These are phyloP conservation scores for Cryptococcus hybrid DNA, from an alignment of 1,284 basidiomycete genomes.

Conservation along the genomic window DNA sequence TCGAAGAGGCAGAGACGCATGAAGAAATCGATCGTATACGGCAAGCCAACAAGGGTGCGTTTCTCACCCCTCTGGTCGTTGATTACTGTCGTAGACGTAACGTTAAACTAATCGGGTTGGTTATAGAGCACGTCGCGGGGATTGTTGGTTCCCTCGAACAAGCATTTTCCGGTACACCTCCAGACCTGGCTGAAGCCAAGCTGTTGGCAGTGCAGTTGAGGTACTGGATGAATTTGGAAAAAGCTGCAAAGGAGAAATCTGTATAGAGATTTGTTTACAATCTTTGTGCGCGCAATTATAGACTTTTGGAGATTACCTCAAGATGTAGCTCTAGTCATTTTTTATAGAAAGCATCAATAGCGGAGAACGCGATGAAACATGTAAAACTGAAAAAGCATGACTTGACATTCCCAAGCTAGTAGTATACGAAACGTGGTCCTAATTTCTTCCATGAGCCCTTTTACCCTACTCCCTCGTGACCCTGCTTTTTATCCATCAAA, in stretches of 20 bases:
- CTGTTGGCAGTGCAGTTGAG: slow-evolving; percentile 66
- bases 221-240: slow-evolving; percentile 71
- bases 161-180: slow-evolving; percentile 55
- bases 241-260: slow-evolving; percentile 58
- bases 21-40: slow-evolving; percentile 59
- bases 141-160: slow-evolving; percentile 56
- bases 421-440: no score
- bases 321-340: no score
- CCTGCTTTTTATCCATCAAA: no score
- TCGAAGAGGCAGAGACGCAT: slow-evolving; percentile 63
- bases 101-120: not conserved
- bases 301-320: no score
- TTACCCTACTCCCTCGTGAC: no score
- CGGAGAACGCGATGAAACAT: no score
- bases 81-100: no score
- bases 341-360: no score
- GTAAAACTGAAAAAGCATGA: no score
- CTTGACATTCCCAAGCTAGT: no score
- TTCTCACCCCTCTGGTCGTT: not conserved
- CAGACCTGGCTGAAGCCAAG: slow-evolving; percentile 61
- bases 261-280: not conserved
- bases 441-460: no score
- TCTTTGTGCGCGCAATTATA: no score
- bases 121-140: slow-evolving; percentile 58
- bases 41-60: slow-evolving; percentile 63